These are phyloP conservation scores for Candida oleophila DNA, from an alignment of 805 yeast genomes.

Conservation along the genomic window DNA sequence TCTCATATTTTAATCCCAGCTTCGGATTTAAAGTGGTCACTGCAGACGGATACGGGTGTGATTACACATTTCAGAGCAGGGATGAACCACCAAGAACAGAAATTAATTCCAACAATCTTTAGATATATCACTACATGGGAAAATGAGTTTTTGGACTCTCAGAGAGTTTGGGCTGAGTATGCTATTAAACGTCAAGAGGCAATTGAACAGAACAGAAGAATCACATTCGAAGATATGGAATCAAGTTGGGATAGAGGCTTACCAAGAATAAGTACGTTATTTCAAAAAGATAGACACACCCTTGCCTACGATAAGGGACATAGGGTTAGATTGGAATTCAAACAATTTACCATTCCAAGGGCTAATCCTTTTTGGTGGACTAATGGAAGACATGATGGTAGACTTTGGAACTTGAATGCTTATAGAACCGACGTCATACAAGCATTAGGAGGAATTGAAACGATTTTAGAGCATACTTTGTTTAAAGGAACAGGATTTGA, in stretches of 20 bases:
- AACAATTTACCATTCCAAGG: slow-evolving; percentile 67
- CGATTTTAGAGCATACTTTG: slow-evolving; percentile 90
- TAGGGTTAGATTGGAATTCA: slow-evolving; percentile 76
- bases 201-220: slow-evolving; percentile 73
- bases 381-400: slow-evolving; percentile 89
- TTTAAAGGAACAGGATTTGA: slow-evolving; percentile 97
- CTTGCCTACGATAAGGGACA: slow-evolving; percentile 94
- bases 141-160: slow-evolving; percentile 89
- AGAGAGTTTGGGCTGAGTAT: slow-evolving; percentile 97
- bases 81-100: slow-evolving; percentile 77
- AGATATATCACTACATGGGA: slow-evolving; percentile 96
- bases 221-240: slow-evolving; percentile 91
- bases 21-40: slow-evolving; percentile 86
- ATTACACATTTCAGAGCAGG: slow-evolving; percentile 93
- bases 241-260: slow-evolving; percentile 96
- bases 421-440: slow-evolving; percentile 95
- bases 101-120: slow-evolving; percentile 88
- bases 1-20: slow-evolving; percentile 94
- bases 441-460: slow-evolving; percentile 95
- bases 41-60: slow-evolving; percentile 85
- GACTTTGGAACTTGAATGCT: slow-evolving; percentile 88
- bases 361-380: slow-evolving; percentile 98
- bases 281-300: slow-evolving; percentile 93
- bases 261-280: slow-evolving; percentile 91
- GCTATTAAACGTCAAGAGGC: slow-evolving; percentile 89